Percentiles rank a stretch among this genome's conserved stretches.
Conservation (phyloP, 306 rosid species). For the Hippophae rhamnoides region DNA sequence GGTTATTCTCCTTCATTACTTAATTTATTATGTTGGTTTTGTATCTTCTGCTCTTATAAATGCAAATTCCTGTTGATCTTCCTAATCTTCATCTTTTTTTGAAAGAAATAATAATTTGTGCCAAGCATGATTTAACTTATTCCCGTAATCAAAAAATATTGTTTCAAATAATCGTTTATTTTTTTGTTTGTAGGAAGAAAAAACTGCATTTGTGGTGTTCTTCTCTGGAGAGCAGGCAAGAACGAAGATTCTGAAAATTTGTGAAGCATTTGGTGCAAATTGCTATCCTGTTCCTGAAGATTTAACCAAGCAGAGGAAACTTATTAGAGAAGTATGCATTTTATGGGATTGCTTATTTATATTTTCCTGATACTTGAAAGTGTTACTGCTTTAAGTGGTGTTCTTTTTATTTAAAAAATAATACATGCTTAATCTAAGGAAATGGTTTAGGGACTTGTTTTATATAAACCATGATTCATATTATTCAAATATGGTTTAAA, state of each 20-base stretch:
- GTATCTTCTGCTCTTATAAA: neutral
- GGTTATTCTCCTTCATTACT: slow-evolving; percentile 48
- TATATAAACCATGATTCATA: too few species aligned
- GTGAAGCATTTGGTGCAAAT: slow-evolving; percentile 95
- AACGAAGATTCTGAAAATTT: slow-evolving; percentile 84
- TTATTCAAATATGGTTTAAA: slow-evolving; percentile 7
- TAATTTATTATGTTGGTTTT: slow-evolving; percentile 9
- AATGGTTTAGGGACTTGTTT: too few species aligned
- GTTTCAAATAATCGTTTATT: too few species aligned
- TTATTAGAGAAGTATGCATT: slow-evolving; percentile 73
- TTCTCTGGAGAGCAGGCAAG: slow-evolving; percentile 97
- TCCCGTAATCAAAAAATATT: neutral
- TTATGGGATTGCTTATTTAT: slow-evolving; percentile 2
- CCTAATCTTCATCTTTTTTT: neutral
- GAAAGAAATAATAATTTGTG: too few species aligned
- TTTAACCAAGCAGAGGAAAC: slow-evolving; percentile 75
- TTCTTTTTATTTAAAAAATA: too few species aligned
- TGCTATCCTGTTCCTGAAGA: slow-evolving; percentile 99
- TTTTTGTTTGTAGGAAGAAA: slow-evolving; percentile 66
- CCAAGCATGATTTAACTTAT: neutral
- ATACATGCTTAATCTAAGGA: too few species aligned
- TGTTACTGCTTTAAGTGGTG: neutral
- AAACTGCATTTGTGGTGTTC: slow-evolving; percentile 86
- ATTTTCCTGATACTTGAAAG: slow-evolving; percentile 2
- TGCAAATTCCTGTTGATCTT: neutral